phyloP scores from a whole-genome alignment of 2,329 filamentous ascomycete genomes.

The Claviceps monticola region DNA sequence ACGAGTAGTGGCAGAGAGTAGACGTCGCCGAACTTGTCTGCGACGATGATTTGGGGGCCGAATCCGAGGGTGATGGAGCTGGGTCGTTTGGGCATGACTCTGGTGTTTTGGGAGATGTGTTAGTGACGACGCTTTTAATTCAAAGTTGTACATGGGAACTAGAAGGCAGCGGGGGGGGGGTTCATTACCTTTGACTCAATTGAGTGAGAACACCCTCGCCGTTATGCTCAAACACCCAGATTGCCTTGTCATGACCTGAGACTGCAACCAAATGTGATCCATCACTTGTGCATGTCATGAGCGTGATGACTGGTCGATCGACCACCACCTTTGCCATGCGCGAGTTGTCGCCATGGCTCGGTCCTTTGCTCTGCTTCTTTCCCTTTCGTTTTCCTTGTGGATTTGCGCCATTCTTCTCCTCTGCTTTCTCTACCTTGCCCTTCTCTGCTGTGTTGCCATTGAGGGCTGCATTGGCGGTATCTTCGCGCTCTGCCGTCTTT shows the following conservation, averaged over 20 bases:
- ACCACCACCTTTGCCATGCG: conserved; percentile 20
- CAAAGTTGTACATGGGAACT: not conserved
- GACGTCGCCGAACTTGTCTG: conserved; percentile 95
- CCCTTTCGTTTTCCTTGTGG: conserved; percentile 13
- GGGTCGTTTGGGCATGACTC: conserved; percentile 79
- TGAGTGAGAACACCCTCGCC: conserved; percentile 46
- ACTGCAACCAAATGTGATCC: conserved; percentile 60
- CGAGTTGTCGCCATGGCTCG: conserved; percentile 8
- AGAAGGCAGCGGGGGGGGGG: not conserved
- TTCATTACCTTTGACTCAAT: conserved; percentile 53
- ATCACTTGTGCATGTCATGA: conserved; percentile 49
- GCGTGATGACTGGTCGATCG: conserved; percentile 52
- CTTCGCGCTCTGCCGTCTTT: conserved; percentile 15
- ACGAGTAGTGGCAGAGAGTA: conserved; percentile 62
- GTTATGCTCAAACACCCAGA: conserved; percentile 67
- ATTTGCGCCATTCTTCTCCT: conserved; percentile 9
- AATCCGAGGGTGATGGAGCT: conserved; percentile 59
- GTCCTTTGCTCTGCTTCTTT: conserved; percentile 16
- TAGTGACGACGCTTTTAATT: not conserved
- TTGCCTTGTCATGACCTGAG: conserved; percentile 81
- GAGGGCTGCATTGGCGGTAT: conserved; percentile 5
- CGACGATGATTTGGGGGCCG: conserved; percentile 63
- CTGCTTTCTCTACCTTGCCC: conserved; percentile 7
- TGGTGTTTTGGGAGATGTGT: conserved; percentile 18
- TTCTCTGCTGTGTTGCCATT: not conserved